phyloP scores from a whole-genome alignment of 371 early-diverging fungal species.

The Mortierella sp. region DNA sequence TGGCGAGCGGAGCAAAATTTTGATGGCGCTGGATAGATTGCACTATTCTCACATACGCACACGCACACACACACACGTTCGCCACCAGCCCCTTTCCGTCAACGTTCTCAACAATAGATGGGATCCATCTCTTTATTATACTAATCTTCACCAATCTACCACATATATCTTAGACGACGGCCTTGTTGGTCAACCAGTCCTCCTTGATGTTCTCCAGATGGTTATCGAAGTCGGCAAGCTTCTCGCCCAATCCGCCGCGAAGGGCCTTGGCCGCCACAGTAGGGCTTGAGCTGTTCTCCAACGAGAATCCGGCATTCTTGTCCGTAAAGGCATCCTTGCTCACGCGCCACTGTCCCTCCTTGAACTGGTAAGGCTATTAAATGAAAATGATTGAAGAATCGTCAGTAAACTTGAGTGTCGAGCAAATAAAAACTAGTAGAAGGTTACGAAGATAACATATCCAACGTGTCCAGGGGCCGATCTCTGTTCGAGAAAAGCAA shows the following conservation, averaged over 20 bases:
- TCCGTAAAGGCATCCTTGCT: slow-evolving; percentile 60
- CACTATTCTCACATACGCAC: no score
- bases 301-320: slow-evolving; percentile 21
- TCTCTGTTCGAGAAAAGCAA: neutral
- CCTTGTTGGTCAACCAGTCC: slow-evolving; percentile 75
- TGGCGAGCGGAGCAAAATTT: neutral
- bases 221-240: slow-evolving; percentile 80
- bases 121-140: neutral
- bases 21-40: neutral
- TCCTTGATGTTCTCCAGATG: slow-evolving; percentile 77
- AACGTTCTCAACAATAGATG: neutral
- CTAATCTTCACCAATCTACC: neutral
- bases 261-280: slow-evolving; percentile 35
- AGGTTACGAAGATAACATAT: neutral
- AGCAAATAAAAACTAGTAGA: neutral
- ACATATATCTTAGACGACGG: slow-evolving; percentile 15
- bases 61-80: no score
- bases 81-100: no score
- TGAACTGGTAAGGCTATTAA: slow-evolving; percentile 60
- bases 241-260: slow-evolving; percentile 56
- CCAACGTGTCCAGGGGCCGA: neutral
- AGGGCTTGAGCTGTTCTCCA: slow-evolving; percentile 45
- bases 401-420: neutral
- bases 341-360: slow-evolving; percentile 66
- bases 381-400: no score